Conservation (phyloP, 345 rosid species). For the Euphorbia tirucalli region DNA sequence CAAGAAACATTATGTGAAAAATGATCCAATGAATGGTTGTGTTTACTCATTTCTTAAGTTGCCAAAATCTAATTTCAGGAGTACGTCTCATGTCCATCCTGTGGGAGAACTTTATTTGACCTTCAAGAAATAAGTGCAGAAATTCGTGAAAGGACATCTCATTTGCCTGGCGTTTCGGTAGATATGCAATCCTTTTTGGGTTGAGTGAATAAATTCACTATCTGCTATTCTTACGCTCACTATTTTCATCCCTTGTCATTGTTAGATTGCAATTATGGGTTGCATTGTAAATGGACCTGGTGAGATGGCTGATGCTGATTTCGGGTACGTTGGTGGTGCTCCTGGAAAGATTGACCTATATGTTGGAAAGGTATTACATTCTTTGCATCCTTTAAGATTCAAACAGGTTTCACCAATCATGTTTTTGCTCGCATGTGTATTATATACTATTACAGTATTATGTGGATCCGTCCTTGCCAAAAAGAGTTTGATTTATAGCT, state of each 20-base stretch:
- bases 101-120: slow-evolving; percentile 95
- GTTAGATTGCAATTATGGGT: slow-evolving; percentile 95
- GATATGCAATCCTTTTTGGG: slow-evolving; percentile 16
- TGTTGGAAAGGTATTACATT: slow-evolving; percentile 77
- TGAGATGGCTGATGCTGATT: slow-evolving; percentile 99
- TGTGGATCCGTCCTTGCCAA: too few relatives aligned
- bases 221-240: background rate
- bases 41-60: slow-evolving; percentile 8
- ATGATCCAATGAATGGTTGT: background rate
- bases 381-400: slow-evolving; percentile 12
- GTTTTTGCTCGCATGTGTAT: too few relatives aligned
- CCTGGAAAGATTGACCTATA: slow-evolving; percentile 97
- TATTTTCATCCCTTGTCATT: background rate
- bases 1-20: background rate
- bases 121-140: slow-evolving; percentile 96
- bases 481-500: too few relatives aligned
- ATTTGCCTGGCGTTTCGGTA: slow-evolving; percentile 98
- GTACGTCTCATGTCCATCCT: slow-evolving; percentile 94
- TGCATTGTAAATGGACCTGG: too few relatives aligned
- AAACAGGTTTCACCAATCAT: too few relatives aligned
- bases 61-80: slow-evolving; percentile 49
- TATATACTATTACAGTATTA: too few relatives aligned
- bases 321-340: slow-evolving; percentile 94
- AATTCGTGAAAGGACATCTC: slow-evolving; percentile 85
- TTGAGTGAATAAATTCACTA: background rate